A percentile compares a stretch with the other conserved stretches of the same genome.
These are phyloP conservation scores for Aspergillus asperescens DNA, from an alignment of 495 filamentous ascomycete genomes.

Conservation along the genomic window DNA sequence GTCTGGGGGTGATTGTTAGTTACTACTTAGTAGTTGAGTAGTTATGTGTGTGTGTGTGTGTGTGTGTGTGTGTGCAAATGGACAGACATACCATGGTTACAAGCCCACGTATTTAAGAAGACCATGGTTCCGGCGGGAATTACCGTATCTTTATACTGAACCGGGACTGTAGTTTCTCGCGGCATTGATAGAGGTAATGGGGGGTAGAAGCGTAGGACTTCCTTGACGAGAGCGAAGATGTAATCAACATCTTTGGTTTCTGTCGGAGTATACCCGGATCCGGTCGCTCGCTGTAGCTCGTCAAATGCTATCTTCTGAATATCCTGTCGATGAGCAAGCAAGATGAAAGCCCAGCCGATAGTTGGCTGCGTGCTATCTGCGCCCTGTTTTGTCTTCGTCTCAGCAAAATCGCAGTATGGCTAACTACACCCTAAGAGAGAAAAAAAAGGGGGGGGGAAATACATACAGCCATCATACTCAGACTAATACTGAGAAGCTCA, in stretches of 20 bases:
- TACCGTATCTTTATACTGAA: slow-evolving; percentile 46
- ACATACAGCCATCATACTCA: slow-evolving; percentile 33
- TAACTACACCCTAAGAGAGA: too few species aligned
- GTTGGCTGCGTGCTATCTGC: slow-evolving; percentile 43
- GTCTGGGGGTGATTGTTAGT: neutral
- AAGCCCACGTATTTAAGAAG: slow-evolving; percentile 5
- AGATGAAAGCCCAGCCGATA: slow-evolving; percentile 39
- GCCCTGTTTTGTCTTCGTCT: too few species aligned
- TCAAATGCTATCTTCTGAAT: slow-evolving; percentile 47
- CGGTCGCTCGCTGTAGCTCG: slow-evolving; percentile 42
- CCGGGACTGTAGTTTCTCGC: slow-evolving; percentile 42
- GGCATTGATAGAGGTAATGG: slow-evolving; percentile 49
- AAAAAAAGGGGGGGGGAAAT: too few species aligned
- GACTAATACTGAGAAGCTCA: slow-evolving; percentile 41
- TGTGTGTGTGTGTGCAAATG: too few species aligned
- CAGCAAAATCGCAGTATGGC: too few species aligned
- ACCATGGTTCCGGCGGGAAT: slow-evolving; percentile 31
- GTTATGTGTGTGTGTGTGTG: too few species aligned
- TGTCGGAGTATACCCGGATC: slow-evolving; percentile 26
- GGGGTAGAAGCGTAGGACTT: slow-evolving; percentile 49
- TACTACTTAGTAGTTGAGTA: neutral
- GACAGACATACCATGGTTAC: neutral
- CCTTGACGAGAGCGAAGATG: slow-evolving; percentile 44
- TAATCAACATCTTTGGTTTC: slow-evolving; percentile 42
- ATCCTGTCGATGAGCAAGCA: slow-evolving; percentile 39